Evolutionary conservation across 1,284 basidiomycete species (phyloP).

Genomic region (Cutaneotrichosporon sp.): DNA sequence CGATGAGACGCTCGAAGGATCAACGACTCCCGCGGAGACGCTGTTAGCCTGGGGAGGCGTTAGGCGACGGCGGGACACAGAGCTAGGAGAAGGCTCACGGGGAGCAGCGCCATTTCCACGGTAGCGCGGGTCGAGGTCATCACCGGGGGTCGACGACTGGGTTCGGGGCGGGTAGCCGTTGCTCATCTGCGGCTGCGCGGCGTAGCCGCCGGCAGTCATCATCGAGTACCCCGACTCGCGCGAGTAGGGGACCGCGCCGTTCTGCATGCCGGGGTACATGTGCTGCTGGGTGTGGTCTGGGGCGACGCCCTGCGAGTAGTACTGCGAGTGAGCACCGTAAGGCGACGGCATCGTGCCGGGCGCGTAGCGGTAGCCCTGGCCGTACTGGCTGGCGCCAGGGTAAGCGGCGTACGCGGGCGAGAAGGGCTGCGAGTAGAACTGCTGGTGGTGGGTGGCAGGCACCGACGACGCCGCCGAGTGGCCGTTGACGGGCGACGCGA

Average conservation of each 20-base stretch:
- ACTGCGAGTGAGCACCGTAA: constrained; percentile 38
- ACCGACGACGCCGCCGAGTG: constrained; percentile 43
- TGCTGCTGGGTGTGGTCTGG: constrained; percentile 41
- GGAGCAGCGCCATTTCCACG: constrained; percentile 24
- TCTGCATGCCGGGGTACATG: constrained; percentile 45
- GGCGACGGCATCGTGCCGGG: constrained; percentile 36
- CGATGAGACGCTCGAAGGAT: constrained; percentile 36
- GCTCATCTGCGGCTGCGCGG: constrained; percentile 35
- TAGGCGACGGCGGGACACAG: constrained; percentile 28
- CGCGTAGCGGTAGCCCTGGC: constrained; percentile 35
- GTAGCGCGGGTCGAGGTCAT: constrained; percentile 28
- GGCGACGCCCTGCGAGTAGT: constrained; percentile 41
- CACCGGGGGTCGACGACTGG: constrained; percentile 45
- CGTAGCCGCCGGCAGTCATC: constrained; percentile 37
- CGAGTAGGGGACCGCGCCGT: constrained; percentile 32
- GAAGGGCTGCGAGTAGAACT: constrained; percentile 43
- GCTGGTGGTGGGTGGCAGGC: constrained; percentile 34
- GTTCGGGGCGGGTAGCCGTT: constrained; percentile 45
- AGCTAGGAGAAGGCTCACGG: constrained; percentile 21
- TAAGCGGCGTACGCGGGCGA: constrained; percentile 38
- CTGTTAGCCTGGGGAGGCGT: constrained; percentile 39
- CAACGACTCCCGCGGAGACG: constrained; percentile 40
- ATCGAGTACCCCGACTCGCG: constrained; percentile 43
- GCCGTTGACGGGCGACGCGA: constrained; percentile 48
- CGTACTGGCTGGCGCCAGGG: constrained; percentile 30